Percentiles rank a stretch among this genome's conserved stretches.
phyloP scores from a whole-genome alignment of 1,284 basidiomycete species.

The Melampsora medusae region DNA sequence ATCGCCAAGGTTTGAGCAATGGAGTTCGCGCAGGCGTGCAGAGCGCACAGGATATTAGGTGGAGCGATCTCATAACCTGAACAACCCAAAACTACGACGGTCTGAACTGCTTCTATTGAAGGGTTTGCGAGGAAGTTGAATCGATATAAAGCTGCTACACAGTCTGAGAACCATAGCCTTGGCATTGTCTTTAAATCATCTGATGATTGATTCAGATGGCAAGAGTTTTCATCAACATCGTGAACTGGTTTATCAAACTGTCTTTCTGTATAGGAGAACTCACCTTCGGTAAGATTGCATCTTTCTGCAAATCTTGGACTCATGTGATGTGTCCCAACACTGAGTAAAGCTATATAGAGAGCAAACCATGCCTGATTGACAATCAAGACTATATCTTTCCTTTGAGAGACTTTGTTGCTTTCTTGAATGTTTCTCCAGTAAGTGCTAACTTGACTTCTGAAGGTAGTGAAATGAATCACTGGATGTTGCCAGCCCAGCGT shows the following conservation, averaged over 20 bases:
- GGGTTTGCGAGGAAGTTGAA: constrained; percentile 7
- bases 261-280: neutral
- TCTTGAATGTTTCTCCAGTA: neutral
- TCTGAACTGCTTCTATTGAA: neutral
- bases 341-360: constrained; percentile 6
- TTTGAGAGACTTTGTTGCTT: neutral
- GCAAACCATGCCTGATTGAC: constrained; percentile 5
- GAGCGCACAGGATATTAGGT: neutral
- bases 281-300: neutral
- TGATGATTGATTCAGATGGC: neutral
- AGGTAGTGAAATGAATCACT: constrained; percentile 6
- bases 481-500: constrained; percentile 5
- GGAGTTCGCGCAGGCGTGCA: neutral
- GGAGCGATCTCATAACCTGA: neutral
- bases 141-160: neutral
- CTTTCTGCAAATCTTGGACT: neutral
- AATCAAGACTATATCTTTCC: neutral
- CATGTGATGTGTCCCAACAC: constrained; percentile 7
- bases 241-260: neutral
- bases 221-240: neutral
- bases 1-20: neutral
- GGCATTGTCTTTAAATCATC: neutral
- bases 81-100: constrained; percentile 2
- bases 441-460: neutral
- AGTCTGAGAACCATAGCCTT: constrained; percentile 1